phyloP scores from a whole-genome alignment of 441 rosid genomes.

The Arabidopsis lyrata region DNA sequence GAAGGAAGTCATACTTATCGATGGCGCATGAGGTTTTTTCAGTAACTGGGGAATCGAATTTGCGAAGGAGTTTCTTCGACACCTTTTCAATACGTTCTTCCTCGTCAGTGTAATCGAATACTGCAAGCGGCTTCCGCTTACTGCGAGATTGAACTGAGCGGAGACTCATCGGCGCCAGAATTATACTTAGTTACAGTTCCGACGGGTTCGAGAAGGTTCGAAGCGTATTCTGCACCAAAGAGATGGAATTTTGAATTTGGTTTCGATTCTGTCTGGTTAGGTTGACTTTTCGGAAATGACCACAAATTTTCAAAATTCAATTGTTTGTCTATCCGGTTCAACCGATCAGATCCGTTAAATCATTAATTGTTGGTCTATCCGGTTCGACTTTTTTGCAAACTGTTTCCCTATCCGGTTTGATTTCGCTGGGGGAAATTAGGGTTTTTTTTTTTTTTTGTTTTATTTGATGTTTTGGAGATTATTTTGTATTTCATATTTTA shows the following conservation, averaged over 20 bases:
- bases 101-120: conserved; percentile 62
- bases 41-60: conserved; percentile 34
- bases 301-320: not conserved
- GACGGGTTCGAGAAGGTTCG: conserved; percentile 22
- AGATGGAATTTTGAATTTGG: conserved; percentile 30
- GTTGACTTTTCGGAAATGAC: not conserved
- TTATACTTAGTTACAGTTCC: conserved; percentile 9
- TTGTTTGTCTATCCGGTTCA: not conserved
- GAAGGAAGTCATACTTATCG: conserved; percentile 56
- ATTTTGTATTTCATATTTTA: not conserved
- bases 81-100: conserved; percentile 51
- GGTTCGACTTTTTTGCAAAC: not conserved
- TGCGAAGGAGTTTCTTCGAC: conserved; percentile 45
- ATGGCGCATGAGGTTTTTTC: conserved; percentile 36
- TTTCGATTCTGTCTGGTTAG: not conserved
- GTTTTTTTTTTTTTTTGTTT: not conserved
- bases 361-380: not conserved
- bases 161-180: conserved; percentile 45
- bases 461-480: not conserved
- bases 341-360: conserved; percentile 12
- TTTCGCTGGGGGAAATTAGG: not conserved
- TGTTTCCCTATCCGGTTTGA: not conserved
- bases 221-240: conserved; percentile 14
- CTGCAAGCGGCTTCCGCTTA: conserved; percentile 38
- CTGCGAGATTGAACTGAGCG: conserved; percentile 23